phyloP scores from a whole-genome alignment of 192 early-diverging fungal species.

The Thamnidium elegans region DNA sequence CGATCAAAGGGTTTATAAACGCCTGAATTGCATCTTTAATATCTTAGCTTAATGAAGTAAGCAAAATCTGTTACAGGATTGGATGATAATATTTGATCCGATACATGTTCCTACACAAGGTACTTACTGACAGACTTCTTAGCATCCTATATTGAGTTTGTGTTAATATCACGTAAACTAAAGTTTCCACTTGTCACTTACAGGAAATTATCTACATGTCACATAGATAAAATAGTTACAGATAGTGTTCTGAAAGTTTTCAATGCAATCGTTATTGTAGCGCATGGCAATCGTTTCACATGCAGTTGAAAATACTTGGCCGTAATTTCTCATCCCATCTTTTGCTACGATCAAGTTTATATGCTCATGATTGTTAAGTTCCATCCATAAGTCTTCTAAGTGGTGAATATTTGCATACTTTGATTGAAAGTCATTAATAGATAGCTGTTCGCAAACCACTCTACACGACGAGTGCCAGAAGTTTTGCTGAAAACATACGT shows the following conservation, averaged over 20 bases:
- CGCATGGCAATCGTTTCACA: not conserved
- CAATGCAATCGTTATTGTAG: conserved; percentile 1
- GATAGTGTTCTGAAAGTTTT: conserved; percentile 1
- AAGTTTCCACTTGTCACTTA: not conserved
- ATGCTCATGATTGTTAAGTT: not conserved
- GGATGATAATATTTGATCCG: not conserved
- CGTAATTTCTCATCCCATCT: not conserved
- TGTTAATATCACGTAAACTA: not conserved
- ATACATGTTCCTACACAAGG: not conserved
- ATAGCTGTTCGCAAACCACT: not conserved
- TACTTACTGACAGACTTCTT: not conserved
- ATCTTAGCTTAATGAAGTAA: too few species aligned
- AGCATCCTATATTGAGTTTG: not conserved
- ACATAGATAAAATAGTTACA: not conserved
- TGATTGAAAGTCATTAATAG: not conserved
- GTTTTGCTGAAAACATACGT: not conserved
- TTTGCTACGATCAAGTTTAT: not conserved
- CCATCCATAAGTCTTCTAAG: not conserved
- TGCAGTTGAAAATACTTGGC: not conserved
- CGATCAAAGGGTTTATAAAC: not conserved
- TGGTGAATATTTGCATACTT: not conserved
- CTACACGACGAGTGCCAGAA: not conserved
- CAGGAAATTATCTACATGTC: not conserved
- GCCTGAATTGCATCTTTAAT: too few species aligned
- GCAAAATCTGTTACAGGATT: too few species aligned